phyloP scores from a whole-genome alignment of 2,329 filamentous ascomycete species.

The Talaromyces funiculosus region DNA sequence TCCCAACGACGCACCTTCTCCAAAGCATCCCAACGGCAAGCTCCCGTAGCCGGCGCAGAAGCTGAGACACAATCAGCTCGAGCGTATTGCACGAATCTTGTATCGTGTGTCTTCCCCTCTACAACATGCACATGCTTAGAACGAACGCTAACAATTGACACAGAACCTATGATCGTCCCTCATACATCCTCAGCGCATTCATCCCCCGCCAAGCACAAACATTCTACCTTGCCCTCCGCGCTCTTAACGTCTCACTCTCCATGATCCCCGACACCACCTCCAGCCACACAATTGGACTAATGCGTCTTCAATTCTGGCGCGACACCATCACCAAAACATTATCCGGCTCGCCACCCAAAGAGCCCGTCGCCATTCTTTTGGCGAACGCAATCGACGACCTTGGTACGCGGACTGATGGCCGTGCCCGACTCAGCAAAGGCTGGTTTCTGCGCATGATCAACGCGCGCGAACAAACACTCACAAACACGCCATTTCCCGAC shows the following conservation, averaged over 20 bases:
- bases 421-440: slow-evolving; percentile 56
- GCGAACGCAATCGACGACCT: slow-evolving; percentile 63
- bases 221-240: slow-evolving; percentile 83
- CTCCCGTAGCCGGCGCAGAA: slow-evolving; percentile 22
- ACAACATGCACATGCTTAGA: neutral
- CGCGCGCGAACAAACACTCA: slow-evolving; percentile 75
- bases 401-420: slow-evolving; percentile 41
- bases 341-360: slow-evolving; percentile 71
- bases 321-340: slow-evolving; percentile 77
- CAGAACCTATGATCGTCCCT: slow-evolving; percentile 83
- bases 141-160: neutral
- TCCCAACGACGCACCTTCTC: slow-evolving; percentile 24
- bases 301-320: slow-evolving; percentile 94
- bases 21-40: slow-evolving; percentile 16
- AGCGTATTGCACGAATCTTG: slow-evolving; percentile 54
- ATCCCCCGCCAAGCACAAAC: slow-evolving; percentile 68
- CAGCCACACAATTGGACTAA: slow-evolving; percentile 74
- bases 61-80: slow-evolving; percentile 51
- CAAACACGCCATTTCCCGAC: slow-evolving; percentile 72
- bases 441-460: slow-evolving; percentile 74
- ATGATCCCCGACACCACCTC: slow-evolving; percentile 85
- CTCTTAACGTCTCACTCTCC: slow-evolving; percentile 88
- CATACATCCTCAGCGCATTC: slow-evolving; percentile 79
- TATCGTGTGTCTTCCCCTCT: slow-evolving; percentile 40
- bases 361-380: slow-evolving; percentile 83